Conservation (phyloP, 768 basidiomycete species). For the Glaciozyma martinii region DNA sequence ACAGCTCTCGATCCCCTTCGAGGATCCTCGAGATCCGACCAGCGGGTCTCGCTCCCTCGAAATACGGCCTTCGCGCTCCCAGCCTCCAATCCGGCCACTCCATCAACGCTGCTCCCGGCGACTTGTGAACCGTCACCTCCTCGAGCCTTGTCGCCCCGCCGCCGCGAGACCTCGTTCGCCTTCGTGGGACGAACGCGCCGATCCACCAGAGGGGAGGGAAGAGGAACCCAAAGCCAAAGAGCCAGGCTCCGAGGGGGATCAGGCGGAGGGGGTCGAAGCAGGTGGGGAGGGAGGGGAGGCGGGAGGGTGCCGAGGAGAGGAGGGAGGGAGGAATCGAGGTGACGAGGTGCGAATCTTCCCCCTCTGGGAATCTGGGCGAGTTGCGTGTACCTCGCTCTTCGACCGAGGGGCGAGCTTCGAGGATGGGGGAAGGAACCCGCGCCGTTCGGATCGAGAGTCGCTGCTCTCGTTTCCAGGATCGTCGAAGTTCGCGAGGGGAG, state of each 20-base stretch:
- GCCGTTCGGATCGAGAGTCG: background rate
- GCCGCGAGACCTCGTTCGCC: background rate
- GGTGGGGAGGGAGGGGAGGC: background rate
- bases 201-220: conserved; percentile 2
- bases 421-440: background rate
- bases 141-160: background rate
- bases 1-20: background rate
- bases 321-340: background rate
- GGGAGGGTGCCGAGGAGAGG: background rate
- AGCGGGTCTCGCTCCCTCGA: background rate
- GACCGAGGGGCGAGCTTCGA: background rate
- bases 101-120: background rate
- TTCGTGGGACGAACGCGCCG: background rate
- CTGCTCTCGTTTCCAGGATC: background rate
- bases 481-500: background rate
- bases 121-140: background rate
- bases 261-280: background rate
- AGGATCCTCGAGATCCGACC: background rate
- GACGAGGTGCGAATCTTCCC: background rate
- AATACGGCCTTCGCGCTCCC: background rate
- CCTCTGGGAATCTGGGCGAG: too few relatives aligned
- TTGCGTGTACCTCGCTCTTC: too few relatives aligned
- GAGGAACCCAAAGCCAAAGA: background rate
- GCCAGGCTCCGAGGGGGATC: background rate
- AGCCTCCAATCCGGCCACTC: background rate